A percentile compares a stretch with the other conserved stretches of the same genome.
Conservation (phyloP, 129 eudicot species). For the Smallanthus sonchifolius region DNA sequence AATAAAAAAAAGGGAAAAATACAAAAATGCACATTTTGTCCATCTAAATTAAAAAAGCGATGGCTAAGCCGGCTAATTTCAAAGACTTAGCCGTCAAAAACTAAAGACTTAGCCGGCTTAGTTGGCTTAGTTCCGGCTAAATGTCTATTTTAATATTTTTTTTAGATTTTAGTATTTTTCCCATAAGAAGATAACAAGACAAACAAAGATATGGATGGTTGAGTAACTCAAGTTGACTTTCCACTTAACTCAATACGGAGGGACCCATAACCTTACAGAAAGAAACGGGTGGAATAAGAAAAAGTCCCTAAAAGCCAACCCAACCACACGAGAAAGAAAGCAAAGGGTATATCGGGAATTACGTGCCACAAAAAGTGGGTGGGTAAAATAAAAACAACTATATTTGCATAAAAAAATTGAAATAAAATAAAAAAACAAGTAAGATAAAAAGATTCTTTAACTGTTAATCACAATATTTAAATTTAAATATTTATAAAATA, state of each 20-base stretch:
- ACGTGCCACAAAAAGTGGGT: constrained; percentile 15
- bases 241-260: constrained; percentile 18
- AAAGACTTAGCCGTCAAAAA: too few relatives aligned
- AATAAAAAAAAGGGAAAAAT: too few relatives aligned
- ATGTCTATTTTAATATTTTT: too few relatives aligned
- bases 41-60: too few relatives aligned
- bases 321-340: constrained; percentile 32
- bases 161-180: too few relatives aligned
- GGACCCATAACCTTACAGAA: constrained; percentile 13
- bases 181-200: too few relatives aligned
- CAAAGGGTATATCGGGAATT: constrained; percentile 26
- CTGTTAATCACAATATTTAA: not conserved
- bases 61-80: too few relatives aligned
- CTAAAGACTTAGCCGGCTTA: too few relatives aligned
- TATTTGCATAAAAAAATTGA: not conserved
- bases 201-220: constrained; percentile 19
- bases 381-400: constrained; percentile 14
- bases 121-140: too few relatives aligned
- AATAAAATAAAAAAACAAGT: not conserved
- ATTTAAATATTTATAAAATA: too few relatives aligned
- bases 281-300: constrained; percentile 29
- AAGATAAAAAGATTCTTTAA: not conserved
- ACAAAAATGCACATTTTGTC: too few relatives aligned
- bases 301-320: constrained; percentile 24
- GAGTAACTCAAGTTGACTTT: constrained; percentile 53